These are phyloP conservation scores for Auricularia sp. DNA, from an alignment of 768 basidiomycete genomes.

Conservation along the genomic window DNA sequence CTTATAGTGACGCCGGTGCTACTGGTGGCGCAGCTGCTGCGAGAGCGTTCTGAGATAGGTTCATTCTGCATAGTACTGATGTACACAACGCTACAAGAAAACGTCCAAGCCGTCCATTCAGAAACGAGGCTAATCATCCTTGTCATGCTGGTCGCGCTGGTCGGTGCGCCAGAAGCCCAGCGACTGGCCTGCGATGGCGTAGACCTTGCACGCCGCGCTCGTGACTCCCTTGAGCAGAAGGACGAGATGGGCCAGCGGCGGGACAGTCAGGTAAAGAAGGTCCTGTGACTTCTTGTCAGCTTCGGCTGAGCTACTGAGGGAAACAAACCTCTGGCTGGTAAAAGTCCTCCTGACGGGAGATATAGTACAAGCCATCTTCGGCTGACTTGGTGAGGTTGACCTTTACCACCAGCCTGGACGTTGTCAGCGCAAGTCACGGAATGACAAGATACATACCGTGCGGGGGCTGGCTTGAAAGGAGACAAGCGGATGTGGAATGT, in stretches of 20 bases:
- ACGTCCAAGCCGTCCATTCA: too few relatives aligned
- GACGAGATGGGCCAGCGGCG: constrained; percentile 31
- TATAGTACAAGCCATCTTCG: constrained; percentile 30
- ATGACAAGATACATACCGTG: constrained; percentile 29
- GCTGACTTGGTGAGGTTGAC: constrained; percentile 35
- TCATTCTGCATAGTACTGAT: too few relatives aligned
- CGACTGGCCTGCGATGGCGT: not conserved
- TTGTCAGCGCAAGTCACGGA: not conserved
- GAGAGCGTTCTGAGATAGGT: too few relatives aligned
- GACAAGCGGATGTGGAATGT: constrained; percentile 42
- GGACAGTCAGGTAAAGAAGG: constrained; percentile 32
- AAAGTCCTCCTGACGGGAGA: constrained; percentile 48
- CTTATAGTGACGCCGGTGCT: too few relatives aligned
- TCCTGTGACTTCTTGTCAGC: constrained; percentile 25
- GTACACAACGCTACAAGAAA: too few relatives aligned
- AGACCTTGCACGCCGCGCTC: not conserved
- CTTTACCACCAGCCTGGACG: constrained; percentile 35
- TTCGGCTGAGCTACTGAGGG: not conserved
- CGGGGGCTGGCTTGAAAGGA: constrained; percentile 32
- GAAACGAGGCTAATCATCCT: not conserved
- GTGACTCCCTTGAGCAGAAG: constrained; percentile 10
- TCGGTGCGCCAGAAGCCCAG: constrained; percentile 1
- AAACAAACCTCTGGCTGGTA: constrained; percentile 40
- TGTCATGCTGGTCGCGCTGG: not conserved
- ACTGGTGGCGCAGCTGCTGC: too few relatives aligned